Conservation (phyloP, 805 yeast genomes). For the Maudiozyma saulgeensis region DNA sequence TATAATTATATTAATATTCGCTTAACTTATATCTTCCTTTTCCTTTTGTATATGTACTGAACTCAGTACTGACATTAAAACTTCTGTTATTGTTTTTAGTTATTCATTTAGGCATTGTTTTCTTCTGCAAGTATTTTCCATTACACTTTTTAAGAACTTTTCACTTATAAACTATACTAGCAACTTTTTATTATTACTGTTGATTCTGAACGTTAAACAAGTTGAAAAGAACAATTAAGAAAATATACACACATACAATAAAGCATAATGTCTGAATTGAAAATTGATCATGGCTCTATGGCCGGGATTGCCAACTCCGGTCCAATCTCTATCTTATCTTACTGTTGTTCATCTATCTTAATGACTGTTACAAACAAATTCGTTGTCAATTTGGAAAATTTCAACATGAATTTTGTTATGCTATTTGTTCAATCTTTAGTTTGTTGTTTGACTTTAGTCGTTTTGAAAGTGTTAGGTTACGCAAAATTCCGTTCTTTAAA, state of each 20-base stretch:
- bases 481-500: constrained; percentile 83
- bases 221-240: background rate
- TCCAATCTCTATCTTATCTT: constrained; percentile 61
- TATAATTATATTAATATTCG: too few species aligned
- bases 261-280: constrained; percentile 24
- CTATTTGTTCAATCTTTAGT: constrained; percentile 83
- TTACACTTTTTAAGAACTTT: too few species aligned
- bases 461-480: constrained; percentile 63
- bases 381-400: constrained; percentile 65
- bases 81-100: too few species aligned
- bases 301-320: constrained; percentile 35
- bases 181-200: too few species aligned
- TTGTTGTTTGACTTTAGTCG: constrained; percentile 63
- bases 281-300: constrained; percentile 8
- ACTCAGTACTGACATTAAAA: too few species aligned
- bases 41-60: too few species aligned
- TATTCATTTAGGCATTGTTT: too few species aligned
- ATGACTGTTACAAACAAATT: constrained; percentile 97
- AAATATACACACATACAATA: too few species aligned
- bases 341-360: constrained; percentile 88
- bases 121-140: too few species aligned
- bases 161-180: too few species aligned
- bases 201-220: background rate
- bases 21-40: too few species aligned
- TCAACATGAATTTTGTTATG: constrained; percentile 78